phyloP scores from a whole-genome alignment of 352 stramenopile species.

The Peronospora destructor region DNA sequence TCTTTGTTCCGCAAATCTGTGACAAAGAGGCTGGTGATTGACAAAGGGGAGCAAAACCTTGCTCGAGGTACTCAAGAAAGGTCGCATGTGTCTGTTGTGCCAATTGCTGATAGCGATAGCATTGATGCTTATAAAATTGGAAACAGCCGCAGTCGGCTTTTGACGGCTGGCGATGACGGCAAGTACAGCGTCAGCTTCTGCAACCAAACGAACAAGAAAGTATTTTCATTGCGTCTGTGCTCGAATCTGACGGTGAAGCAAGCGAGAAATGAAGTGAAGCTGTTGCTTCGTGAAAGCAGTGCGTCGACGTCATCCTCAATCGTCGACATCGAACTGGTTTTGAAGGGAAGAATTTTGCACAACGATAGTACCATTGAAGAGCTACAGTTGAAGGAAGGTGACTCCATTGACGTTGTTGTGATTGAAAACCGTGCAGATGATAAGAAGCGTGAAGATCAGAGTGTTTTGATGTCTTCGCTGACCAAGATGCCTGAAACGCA shows the following conservation, averaged over 20 bases:
- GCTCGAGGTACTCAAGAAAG: constrained; percentile 9
- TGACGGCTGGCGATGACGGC: constrained; percentile 46
- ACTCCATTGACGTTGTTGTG: constrained; percentile 63
- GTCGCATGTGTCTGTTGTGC: constrained; percentile 50
- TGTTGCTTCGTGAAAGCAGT: constrained; percentile 44
- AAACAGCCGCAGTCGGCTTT: constrained; percentile 20
- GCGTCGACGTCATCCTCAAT: constrained; percentile 26
- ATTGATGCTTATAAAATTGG: constrained; percentile 22
- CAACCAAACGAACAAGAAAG: constrained; percentile 62
- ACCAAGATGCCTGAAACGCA: constrained; percentile 30
- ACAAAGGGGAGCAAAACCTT: constrained; percentile 35
- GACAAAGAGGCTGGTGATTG: constrained; percentile 57
- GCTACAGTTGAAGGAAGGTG: constrained; percentile 52
- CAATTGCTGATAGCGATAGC: constrained; percentile 43
- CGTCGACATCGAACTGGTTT: constrained; percentile 52
- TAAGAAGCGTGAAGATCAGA: constrained; percentile 23
- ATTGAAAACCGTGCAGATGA: constrained; percentile 43
- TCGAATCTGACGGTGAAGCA: constrained; percentile 48
- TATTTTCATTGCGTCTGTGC: constrained; percentile 52
- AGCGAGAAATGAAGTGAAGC: constrained; percentile 50
- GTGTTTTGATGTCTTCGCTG: constrained; percentile 18
- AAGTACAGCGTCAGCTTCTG: constrained; percentile 58
- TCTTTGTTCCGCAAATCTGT: constrained; percentile 49
- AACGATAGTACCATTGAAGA: constrained; percentile 40
- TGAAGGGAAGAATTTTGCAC: constrained; percentile 53